phyloP scores from a whole-genome alignment of 2,329 filamentous ascomycete genomes.

The Exophiala alcalophila region DNA sequence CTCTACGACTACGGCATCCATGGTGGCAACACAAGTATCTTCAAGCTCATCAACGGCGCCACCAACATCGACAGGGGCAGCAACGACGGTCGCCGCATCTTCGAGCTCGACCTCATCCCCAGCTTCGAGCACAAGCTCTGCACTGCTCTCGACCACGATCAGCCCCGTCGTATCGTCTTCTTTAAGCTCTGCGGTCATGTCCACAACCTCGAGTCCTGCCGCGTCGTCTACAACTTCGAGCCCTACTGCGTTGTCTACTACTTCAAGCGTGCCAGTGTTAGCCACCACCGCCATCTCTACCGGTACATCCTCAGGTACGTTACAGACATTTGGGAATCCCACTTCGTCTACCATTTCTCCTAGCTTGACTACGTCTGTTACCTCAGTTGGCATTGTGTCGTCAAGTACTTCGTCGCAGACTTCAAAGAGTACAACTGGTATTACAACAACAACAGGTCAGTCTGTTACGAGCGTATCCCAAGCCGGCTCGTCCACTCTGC shows the following conservation, averaged over 20 bases:
- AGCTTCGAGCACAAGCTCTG: neutral
- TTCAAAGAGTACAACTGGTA: neutral
- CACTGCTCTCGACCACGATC: neutral
- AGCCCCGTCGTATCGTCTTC: neutral
- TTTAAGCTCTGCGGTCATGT: neutral
- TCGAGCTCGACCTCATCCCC: conserved; percentile 1
- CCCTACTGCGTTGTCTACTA: conserved; percentile 7
- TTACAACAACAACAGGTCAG: too few species aligned
- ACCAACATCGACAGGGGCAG: too few species aligned
- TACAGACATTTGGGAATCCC: neutral
- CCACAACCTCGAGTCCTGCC: conserved; percentile 3
- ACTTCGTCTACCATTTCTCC: conserved; percentile 3
- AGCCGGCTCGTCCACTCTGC: too few species aligned
- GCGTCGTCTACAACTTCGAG: neutral
- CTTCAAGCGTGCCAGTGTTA: too few species aligned
- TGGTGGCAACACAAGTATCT: too few species aligned
- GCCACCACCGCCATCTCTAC: conserved; percentile 5
- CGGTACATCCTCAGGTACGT: conserved; percentile 7
- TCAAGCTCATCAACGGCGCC: too few species aligned
- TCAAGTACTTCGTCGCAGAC: neutral
- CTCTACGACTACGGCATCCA: neutral
- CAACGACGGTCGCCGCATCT: neutral
- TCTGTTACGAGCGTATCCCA: too few species aligned
- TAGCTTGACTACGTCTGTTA: conserved; percentile 4
- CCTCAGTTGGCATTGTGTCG: too few species aligned